These are phyloP conservation scores for Myriosclerotinia curreyana DNA, from an alignment of 2,329 filamentous ascomycete genomes.

Conservation along the genomic window DNA sequence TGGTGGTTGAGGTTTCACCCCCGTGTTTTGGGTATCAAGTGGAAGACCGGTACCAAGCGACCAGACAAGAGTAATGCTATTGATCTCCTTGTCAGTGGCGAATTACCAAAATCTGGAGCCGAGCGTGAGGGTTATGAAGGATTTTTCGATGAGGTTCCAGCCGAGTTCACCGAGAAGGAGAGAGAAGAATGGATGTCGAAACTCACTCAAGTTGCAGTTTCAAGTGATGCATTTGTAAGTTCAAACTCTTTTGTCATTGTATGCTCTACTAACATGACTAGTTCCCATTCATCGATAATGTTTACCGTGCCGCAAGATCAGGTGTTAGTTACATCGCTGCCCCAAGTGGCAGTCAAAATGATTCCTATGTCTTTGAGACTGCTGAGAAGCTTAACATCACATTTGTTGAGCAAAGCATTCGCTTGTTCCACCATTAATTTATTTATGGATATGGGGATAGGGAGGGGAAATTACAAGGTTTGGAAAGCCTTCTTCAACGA, in stretches of 20 bases:
- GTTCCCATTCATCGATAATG: constrained; percentile 99
- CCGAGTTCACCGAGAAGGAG: constrained; percentile 79
- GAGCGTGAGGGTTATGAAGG: constrained; percentile 86
- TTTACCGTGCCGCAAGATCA: constrained; percentile 84
- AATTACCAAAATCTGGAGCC: constrained; percentile 77
- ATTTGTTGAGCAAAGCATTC: constrained; percentile 91
- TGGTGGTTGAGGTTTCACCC: constrained; percentile 99
- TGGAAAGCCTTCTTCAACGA: constrained; percentile 15
- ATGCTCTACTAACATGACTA: constrained; percentile 39
- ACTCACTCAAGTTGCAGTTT: constrained; percentile 78
- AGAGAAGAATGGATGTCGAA: constrained; percentile 81
- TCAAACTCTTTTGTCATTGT: constrained; percentile 9
- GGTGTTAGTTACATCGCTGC: constrained; percentile 96
- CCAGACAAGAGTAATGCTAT: constrained; percentile 98
- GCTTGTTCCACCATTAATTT: constrained; percentile 87
- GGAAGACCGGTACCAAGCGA: constrained; percentile 96
- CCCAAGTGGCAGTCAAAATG: constrained; percentile 85
- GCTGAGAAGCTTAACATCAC: constrained; percentile 89
- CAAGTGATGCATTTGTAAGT: constrained; percentile 92
- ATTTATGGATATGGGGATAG: constrained; percentile 12
- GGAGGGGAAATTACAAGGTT: constrained; percentile 27
- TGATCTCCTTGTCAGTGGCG: constrained; percentile 86
- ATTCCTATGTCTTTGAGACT: constrained; percentile 76
- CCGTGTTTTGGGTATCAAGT: constrained; percentile 81
- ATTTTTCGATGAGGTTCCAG: constrained; percentile 85